Percentiles rank a stretch among this genome's conserved stretches.
phyloP scores from a whole-genome alignment of 768 basidiomycete species.

The Crucibulum laeve region DNA sequence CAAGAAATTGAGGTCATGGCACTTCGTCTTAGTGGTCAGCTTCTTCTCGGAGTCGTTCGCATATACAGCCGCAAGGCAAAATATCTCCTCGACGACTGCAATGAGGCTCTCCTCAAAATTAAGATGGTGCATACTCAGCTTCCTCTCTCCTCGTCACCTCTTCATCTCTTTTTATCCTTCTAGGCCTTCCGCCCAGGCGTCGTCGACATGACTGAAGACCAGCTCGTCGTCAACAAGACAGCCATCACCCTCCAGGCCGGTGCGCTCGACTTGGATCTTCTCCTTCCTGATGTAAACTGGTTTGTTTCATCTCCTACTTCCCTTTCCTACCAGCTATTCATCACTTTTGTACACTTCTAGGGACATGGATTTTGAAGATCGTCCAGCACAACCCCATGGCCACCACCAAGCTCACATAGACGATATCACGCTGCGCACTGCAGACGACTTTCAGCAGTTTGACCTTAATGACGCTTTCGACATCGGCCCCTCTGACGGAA shows the following conservation, averaged over 20 bases:
- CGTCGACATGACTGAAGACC: conserved; percentile 95
- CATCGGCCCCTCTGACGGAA: conserved; percentile 74
- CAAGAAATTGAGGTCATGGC: conserved; percentile 93
- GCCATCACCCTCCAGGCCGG: conserved; percentile 83
- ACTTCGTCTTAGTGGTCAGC: conserved; percentile 91
- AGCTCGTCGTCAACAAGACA: conserved; percentile 80
- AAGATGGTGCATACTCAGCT: conserved; percentile 68
- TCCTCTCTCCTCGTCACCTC: neutral
- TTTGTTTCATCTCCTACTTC: conserved; percentile 20
- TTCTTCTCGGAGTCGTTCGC: conserved; percentile 92
- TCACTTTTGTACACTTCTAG: too few species aligned
- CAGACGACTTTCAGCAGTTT: conserved; percentile 65
- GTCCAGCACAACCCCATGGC: conserved; percentile 59
- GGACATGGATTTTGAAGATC: conserved; percentile 77
- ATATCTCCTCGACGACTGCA: conserved; percentile 96
- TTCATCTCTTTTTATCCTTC: conserved; percentile 7
- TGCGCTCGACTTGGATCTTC: conserved; percentile 74
- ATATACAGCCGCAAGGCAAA: conserved; percentile 98
- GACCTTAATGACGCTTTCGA: conserved; percentile 75
- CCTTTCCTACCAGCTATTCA: conserved; percentile 9
- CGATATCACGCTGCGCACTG: conserved; percentile 83
- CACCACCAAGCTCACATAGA: conserved; percentile 82
- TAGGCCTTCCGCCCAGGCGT: conserved; percentile 93
- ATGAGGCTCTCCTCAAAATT: conserved; percentile 91
- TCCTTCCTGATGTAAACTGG: conserved; percentile 82